Percentiles rank a stretch among this genome's conserved stretches.
phyloP scores from a whole-genome alignment of 2,329 filamentous ascomycete species.

The Aspergillus candidus region DNA sequence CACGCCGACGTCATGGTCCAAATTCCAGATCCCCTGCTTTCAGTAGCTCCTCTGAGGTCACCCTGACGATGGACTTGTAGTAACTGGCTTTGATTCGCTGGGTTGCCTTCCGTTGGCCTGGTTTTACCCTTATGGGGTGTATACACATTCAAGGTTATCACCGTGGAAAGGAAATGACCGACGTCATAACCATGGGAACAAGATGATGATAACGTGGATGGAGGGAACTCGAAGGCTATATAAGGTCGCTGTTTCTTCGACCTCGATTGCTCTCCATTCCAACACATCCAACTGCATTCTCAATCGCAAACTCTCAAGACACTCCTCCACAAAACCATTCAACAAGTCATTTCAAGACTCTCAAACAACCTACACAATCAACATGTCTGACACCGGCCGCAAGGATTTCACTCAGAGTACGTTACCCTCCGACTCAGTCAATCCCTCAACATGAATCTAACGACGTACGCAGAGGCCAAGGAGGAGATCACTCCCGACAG shows the following conservation, averaged over 20 bases:
- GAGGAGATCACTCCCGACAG: constrained; percentile 55
- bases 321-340: too few relatives aligned
- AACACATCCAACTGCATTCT: neutral
- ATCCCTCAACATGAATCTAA: constrained; percentile 15
- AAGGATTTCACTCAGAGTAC: constrained; percentile 53
- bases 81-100: too few relatives aligned
- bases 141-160: too few relatives aligned
- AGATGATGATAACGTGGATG: too few relatives aligned
- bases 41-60: too few relatives aligned
- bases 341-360: constrained; percentile 2
- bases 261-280: too few relatives aligned
- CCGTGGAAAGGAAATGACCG: too few relatives aligned
- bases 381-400: constrained; percentile 57
- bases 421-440: constrained; percentile 9
- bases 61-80: neutral
- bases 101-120: too few relatives aligned
- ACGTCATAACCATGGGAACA: too few relatives aligned
- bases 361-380: constrained; percentile 24
- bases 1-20: constrained; percentile 12
- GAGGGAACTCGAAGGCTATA: too few relatives aligned
- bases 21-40: neutral
- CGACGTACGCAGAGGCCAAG: constrained; percentile 41
- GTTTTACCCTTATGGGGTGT: too few relatives aligned
- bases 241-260: too few relatives aligned
- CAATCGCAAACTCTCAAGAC: constrained; percentile 2